Conservation (phyloP, 2,329 filamentous ascomycete genomes). For the Aspergillus novofumigatus region DNA sequence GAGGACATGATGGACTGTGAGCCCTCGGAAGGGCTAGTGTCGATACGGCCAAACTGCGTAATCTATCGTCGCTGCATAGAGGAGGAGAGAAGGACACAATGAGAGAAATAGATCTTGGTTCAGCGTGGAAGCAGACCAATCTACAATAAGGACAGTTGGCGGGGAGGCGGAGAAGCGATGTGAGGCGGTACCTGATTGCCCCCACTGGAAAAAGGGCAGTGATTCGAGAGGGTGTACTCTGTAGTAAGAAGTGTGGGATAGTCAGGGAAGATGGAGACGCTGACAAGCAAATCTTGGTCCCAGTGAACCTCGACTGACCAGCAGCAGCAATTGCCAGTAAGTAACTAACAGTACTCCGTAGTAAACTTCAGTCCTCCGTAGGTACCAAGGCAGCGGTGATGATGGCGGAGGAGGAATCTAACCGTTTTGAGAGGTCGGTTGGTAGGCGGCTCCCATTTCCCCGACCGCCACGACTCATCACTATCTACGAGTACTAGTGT, state of each 20-base stretch:
- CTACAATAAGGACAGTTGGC: conserved; percentile 19
- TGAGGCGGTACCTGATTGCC: conserved; percentile 13
- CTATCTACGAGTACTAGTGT: background rate
- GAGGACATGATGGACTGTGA: conserved; percentile 29
- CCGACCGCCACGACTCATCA: background rate
- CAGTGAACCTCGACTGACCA: conserved; percentile 6
- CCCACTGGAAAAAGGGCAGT: conserved; percentile 3
- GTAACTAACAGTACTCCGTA: background rate
- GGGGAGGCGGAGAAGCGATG: conserved; percentile 11
- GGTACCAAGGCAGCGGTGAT: background rate
- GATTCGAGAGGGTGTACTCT: background rate
- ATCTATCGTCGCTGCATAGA: conserved; percentile 24
- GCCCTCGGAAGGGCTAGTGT: conserved; percentile 24
- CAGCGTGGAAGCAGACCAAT: conserved; percentile 7
- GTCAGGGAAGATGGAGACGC: background rate
- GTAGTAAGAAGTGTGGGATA: background rate
- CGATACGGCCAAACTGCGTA: conserved; percentile 7
- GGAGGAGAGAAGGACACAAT: conserved; percentile 1
- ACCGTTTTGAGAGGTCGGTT: background rate
- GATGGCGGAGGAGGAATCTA: background rate
- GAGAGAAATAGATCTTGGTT: conserved; percentile 2
- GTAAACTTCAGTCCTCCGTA: background rate
- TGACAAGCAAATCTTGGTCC: conserved; percentile 3
- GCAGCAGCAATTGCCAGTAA: conserved; percentile 1
- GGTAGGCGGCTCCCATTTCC: background rate